Evolutionary conservation across 805 yeast genomes (phyloP), one percentile per base, ranked within the genome.

Genomic region (Candida taoyuanica): DNA sequence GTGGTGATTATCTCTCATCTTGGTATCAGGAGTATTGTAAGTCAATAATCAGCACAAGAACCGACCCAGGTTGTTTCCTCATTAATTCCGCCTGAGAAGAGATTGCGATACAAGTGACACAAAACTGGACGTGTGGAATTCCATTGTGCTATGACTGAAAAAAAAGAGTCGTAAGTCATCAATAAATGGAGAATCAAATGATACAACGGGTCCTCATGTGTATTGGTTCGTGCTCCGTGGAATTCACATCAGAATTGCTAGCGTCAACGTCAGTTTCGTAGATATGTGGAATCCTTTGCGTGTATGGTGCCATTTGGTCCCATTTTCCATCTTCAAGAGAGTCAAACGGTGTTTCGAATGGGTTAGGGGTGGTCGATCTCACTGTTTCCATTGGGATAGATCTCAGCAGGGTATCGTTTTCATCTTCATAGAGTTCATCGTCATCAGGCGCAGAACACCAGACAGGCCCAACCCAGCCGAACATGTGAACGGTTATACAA

Each of bases 391-490:
- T 5, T 31, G 28, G 11, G 24, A 21, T 21, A 7, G n/a, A n/a
- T n/a, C n/a, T n/a, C n/a, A n/a, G n/a, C n/a, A n/a, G n/a, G n/a
- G n/a, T n/a, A n/a, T n/a, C n/a, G n/a, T n/a, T n/a, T n/a, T 39
- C 49, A 5, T 41, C 38, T 1, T 38, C 43, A 4, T 37, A 40
- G 17, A 16, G 14, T 9, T 30, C 38, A 11, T 33, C 41, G 2
- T 33, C 40, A 2, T 44, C 44, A 11, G 77, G 75, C 35, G 73
- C 69, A 7, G 74, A 71, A 60, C 81, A 78, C 83, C 84, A 69
- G 13, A 60, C 44, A 3, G 71, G 68, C 7, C 71, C 70, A 7
- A 59, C 62, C 73, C 73, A 68, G 7, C 48, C 24, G 9, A 50
- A 25, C 41, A 52, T 43, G 4, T 39, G 33, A 4, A 55, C 23